Conservation (phyloP, 225 moss, liverwort and hornwort genomes). For the Antitrichia curtipendula region DNA sequence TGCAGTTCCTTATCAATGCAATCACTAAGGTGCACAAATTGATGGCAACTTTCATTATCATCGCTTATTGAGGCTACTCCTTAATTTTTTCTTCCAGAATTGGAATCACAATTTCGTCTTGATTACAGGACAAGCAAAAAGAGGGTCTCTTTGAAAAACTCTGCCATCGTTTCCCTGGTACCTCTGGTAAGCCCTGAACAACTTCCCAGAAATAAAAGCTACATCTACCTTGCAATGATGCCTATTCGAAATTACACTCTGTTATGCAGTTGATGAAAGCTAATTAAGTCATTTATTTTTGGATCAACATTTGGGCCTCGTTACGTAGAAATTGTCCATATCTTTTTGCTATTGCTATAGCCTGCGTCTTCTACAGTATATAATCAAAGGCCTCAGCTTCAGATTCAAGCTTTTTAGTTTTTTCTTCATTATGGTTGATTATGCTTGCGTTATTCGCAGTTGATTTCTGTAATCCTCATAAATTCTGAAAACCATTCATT, state of each 20-base stretch:
- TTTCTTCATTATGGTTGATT: neutral
- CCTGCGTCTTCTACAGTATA: neutral
- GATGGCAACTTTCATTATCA: neutral
- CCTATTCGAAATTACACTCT: neutral
- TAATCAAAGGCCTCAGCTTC: neutral
- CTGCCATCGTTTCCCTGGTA: constrained; percentile 79
- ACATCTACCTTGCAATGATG: neutral
- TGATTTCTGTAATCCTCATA: neutral
- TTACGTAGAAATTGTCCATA: neutral
- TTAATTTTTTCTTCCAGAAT: neutral
- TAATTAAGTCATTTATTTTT: neutral
- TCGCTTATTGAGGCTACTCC: neutral
- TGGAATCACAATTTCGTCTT: neutral
- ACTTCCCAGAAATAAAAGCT: neutral
- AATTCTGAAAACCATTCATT: neutral
- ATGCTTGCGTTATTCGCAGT: neutral
- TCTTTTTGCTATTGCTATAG: neutral
- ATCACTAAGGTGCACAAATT: constrained; percentile 62
- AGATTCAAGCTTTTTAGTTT: neutral
- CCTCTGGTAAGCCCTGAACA: constrained; percentile 41
- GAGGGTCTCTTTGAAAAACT: constrained; percentile 93
- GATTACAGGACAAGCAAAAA: constrained; percentile 81
- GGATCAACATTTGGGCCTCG: neutral
- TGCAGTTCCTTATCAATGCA: constrained; percentile 86
- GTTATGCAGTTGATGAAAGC: neutral